Conservation (phyloP, 441 rosid species). For the Manihot esculenta region DNA sequence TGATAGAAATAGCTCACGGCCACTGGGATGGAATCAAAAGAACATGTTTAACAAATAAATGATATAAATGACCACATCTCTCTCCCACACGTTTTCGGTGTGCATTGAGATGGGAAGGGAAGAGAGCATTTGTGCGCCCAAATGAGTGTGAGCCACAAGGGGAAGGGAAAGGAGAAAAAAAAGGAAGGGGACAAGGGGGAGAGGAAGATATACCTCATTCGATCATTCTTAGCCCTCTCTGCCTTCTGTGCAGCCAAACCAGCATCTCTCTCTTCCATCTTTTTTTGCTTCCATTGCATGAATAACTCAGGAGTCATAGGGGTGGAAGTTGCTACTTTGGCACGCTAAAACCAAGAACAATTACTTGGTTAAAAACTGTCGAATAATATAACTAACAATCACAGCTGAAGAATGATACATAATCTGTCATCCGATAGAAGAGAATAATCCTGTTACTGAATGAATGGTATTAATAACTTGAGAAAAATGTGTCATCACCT, state of each 20-base stretch:
- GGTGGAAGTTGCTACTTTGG: constrained; percentile 63
- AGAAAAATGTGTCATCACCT: constrained; percentile 43
- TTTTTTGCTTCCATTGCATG: constrained; percentile 90
- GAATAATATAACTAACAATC: constrained; percentile 5
- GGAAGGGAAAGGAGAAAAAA: no score
- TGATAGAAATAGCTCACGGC: constrained; percentile 88
- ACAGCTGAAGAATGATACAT: not conserved
- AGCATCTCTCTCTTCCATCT: constrained; percentile 75
- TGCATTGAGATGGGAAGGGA: no score
- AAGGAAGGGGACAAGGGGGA: not conserved
- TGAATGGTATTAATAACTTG: not conserved
- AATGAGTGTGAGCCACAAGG: no score
- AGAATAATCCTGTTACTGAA: not conserved
- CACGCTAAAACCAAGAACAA: constrained; percentile 50
- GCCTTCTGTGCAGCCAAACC: constrained; percentile 83
- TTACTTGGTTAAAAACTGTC: not conserved
- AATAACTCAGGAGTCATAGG: constrained; percentile 89
- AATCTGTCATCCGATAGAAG: not conserved
- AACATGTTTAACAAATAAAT: not conserved
- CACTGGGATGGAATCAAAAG: constrained; percentile 51
- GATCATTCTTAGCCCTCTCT: constrained; percentile 97
- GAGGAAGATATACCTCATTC: constrained; percentile 67
- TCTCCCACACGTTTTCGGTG: not conserved
- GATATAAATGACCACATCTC: not conserved
- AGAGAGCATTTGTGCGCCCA: no score